Evolutionary conservation across 768 basidiomycete species (phyloP).

Genomic region (Pholiota microspora): DNA sequence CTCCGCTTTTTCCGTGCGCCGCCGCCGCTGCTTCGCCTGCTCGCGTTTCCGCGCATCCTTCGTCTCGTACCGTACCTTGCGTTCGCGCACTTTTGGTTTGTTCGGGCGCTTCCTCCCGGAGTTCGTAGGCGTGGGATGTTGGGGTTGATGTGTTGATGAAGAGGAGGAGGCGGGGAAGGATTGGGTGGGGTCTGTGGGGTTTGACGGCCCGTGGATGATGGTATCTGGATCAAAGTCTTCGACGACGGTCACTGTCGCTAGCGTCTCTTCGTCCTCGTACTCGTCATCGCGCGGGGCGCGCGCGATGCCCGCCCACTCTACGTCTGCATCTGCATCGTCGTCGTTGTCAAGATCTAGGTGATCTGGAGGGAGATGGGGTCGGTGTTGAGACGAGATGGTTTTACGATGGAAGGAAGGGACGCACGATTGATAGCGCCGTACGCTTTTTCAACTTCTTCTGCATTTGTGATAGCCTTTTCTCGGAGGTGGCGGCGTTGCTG

Average conservation of each 20-base stretch:
- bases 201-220: conserved; percentile 47
- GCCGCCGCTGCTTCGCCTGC: conserved; percentile 57
- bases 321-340: conserved; percentile 41
- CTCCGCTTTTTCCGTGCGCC: conserved; percentile 71
- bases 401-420: conserved; percentile 11
- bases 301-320: conserved; percentile 48
- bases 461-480: conserved; percentile 78
- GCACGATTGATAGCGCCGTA: conserved; percentile 54
- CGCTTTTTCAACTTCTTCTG: conserved; percentile 71
- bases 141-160: conserved; percentile 1
- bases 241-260: conserved; percentile 88
- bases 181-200: conserved; percentile 1
- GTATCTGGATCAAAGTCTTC: conserved; percentile 85
- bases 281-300: conserved; percentile 56
- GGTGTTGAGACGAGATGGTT: conserved; percentile 6
- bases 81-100: conserved; percentile 20
- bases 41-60: conserved; percentile 63
- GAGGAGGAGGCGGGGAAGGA: not conserved
- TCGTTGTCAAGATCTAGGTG: conserved; percentile 4
- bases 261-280: conserved; percentile 80
- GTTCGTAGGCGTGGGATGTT: conserved; percentile 6
- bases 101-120: no score
- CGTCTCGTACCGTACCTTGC: conserved; percentile 68
- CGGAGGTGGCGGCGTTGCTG: conserved; percentile 79
- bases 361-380: conserved; percentile 3